These are phyloP conservation scores for Candida smagusa DNA, from an alignment of 1,139 yeast species.

Conservation along the genomic window DNA sequence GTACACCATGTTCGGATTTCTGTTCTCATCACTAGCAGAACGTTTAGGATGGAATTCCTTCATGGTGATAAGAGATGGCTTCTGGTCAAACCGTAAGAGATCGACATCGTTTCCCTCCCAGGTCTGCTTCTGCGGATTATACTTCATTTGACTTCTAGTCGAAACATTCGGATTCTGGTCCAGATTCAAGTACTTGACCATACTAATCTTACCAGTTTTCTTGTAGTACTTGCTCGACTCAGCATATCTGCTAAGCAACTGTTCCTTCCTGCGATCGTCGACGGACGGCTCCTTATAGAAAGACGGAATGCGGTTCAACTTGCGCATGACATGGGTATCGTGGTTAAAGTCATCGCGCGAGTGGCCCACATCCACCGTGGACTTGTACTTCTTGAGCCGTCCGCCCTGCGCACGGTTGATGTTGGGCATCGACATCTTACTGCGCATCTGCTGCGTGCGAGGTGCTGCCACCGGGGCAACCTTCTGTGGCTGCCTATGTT, in stretches of 20 bases:
- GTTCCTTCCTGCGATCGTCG: slow-evolving; percentile 16
- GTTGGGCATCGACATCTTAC: slow-evolving; percentile 29
- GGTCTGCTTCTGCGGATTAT: slow-evolving; percentile 45
- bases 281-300: slow-evolving; percentile 23
- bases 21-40: slow-evolving; percentile 11
- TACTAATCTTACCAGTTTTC: slow-evolving; percentile 23
- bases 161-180: slow-evolving; percentile 5
- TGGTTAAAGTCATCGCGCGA: slow-evolving; percentile 22
- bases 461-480: not conserved
- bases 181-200: slow-evolving; percentile 29
- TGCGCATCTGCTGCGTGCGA: slow-evolving; percentile 4
- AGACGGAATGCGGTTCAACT: slow-evolving; percentile 43
- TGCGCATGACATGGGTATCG: slow-evolving; percentile 33
- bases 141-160: slow-evolving; percentile 39
- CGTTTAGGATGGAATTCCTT: slow-evolving; percentile 23
- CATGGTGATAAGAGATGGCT: slow-evolving; percentile 35
- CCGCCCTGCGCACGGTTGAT: slow-evolving; percentile 12
- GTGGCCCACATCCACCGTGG: slow-evolving; percentile 27
- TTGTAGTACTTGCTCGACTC: slow-evolving; percentile 11
- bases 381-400: slow-evolving; percentile 25
- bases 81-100: slow-evolving; percentile 29
- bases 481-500: slow-evolving; percentile 3
- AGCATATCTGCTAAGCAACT: slow-evolving; percentile 26
- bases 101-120: slow-evolving; percentile 77
- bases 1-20: slow-evolving; percentile 50